Evolutionary conservation across 768 basidiomycete genomes (phyloP).

Genomic region (Boletus subparvulus): DNA sequence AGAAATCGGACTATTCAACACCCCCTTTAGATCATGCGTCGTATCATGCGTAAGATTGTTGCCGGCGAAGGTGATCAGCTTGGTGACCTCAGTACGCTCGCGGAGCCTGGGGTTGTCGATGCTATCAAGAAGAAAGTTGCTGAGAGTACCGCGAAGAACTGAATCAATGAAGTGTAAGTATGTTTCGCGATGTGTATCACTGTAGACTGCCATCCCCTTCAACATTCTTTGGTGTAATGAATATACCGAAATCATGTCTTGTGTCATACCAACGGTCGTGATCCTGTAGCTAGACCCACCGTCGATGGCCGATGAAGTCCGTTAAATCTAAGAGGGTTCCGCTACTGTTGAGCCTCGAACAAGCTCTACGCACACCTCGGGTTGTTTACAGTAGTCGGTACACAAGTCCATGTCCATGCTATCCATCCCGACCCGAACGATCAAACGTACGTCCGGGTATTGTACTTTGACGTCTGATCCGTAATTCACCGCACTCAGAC

Average conservation of each 20-base stretch:
- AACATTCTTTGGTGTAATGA: not conserved
- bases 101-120: slow-evolving; percentile 86
- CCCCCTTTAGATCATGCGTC: slow-evolving; percentile 74
- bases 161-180: not conserved
- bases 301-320: too few species aligned
- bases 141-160: slow-evolving; percentile 29
- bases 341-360: too few species aligned
- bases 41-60: slow-evolving; percentile 95
- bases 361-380: too few species aligned
- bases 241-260: not conserved
- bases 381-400: too few species aligned
- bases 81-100: slow-evolving; percentile 91
- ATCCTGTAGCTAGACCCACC: too few species aligned
- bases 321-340: too few species aligned
- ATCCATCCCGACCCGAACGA: too few species aligned
- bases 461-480: too few species aligned
- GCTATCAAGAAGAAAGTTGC: slow-evolving; percentile 80
- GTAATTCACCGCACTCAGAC: too few species aligned
- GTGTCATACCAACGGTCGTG: not conserved
- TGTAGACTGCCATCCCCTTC: not conserved
- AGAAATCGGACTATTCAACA: not conserved
- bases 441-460: too few species aligned
- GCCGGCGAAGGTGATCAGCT: slow-evolving; percentile 93
- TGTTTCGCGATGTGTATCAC: not conserved
- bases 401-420: too few species aligned